Percentiles rank a stretch among this genome's conserved stretches.
Evolutionary conservation across 2,329 filamentous ascomycete genomes (phyloP).

Genomic region (Fusarium albidum): DNA sequence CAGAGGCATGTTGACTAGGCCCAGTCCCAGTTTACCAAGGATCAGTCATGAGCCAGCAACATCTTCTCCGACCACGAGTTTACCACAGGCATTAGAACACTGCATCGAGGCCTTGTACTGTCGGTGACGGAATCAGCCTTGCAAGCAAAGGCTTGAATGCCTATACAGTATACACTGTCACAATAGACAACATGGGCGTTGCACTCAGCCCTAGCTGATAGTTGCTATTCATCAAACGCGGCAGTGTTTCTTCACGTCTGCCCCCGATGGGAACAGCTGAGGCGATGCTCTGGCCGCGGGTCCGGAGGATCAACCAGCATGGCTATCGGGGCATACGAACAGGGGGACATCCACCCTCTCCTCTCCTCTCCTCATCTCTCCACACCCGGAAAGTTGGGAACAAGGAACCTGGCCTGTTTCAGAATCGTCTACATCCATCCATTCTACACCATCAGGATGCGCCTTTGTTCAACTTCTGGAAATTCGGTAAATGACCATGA

Average conservation of each 20-base stretch:
- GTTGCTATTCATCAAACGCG: too few species aligned
- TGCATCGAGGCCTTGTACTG: too few species aligned
- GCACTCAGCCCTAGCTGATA: too few species aligned
- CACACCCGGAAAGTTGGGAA: conserved; percentile 18
- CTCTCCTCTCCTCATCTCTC: background rate
- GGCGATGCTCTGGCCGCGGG: conserved; percentile 16
- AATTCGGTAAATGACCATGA: conserved; percentile 1
- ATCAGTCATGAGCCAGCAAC: background rate
- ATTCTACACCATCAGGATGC: conserved; percentile 19
- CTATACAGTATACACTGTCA: too few species aligned
- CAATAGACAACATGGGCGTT: too few species aligned
- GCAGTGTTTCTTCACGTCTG: too few species aligned
- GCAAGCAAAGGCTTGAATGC: too few species aligned
- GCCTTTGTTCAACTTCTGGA: conserved; percentile 22
- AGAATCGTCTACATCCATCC: conserved; percentile 19
- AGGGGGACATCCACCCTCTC: background rate
- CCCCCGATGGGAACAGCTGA: too few species aligned
- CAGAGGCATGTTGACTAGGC: conserved; percentile 1
- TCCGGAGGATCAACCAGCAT: conserved; percentile 20
- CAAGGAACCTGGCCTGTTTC: conserved; percentile 25
- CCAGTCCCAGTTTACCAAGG: background rate
- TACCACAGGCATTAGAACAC: background rate
- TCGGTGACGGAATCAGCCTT: too few species aligned
- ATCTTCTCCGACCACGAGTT: background rate
- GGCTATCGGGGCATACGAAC: conserved; percentile 11